Percentiles rank a stretch among this genome's conserved stretches.
phyloP scores from a whole-genome alignment of 345 rosid species.

The Arabidopsis thaliana region TAIR10.1 NC_003071.7:17018001-17018500 shows the following conservation, averaged over 20 bases:
- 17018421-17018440: slow-evolving; percentile 69
- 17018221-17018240: slow-evolving; percentile 89
- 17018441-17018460: slow-evolving; percentile 86
- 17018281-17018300: slow-evolving; percentile 85
- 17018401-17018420: slow-evolving; percentile 14
- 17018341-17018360: slow-evolving; percentile 75
- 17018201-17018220: slow-evolving; percentile 93
- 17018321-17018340: slow-evolving; percentile 77
- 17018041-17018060: not conserved
- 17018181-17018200: slow-evolving; percentile 97
- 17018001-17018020: not conserved
- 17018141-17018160: slow-evolving; percentile 77
- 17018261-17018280: slow-evolving; percentile 94
- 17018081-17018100: slow-evolving; percentile 33
- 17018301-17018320: slow-evolving; percentile 95
- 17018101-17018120: slow-evolving; percentile 54
- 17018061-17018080: slow-evolving; percentile 19
- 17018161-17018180: slow-evolving; percentile 88
- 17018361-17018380: slow-evolving; percentile 41
- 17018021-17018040: slow-evolving; percentile 20
- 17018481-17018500: slow-evolving; percentile 83
- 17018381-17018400: slow-evolving; percentile 21
- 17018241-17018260: slow-evolving; percentile 86
- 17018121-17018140: slow-evolving; percentile 68
- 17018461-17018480: slow-evolving; percentile 88